Percentiles rank a stretch among this genome's conserved stretches.
Conservation (phyloP, 1,284 basidiomycete species). For the Tranzscheliella williamsii region DNA sequence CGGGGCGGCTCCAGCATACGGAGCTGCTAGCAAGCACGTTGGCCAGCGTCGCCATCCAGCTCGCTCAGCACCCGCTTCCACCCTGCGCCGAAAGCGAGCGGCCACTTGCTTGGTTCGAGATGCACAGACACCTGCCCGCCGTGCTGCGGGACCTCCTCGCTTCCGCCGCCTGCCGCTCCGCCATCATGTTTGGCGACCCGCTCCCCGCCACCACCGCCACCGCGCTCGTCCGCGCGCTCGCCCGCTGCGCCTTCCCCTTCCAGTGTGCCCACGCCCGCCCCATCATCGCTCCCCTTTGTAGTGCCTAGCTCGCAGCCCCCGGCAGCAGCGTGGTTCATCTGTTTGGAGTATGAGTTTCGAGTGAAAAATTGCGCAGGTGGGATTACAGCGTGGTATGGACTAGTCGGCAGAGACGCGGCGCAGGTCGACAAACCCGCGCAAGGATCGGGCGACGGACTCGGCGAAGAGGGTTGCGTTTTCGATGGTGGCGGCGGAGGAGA, state of each 20-base stretch:
- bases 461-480: slow-evolving; percentile 24
- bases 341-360: too few relatives aligned
- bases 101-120: slow-evolving; percentile 4
- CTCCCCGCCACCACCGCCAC: slow-evolving; percentile 72
- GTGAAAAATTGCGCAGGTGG: too few relatives aligned
- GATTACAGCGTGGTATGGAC: too few relatives aligned
- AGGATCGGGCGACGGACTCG: slow-evolving; percentile 10
- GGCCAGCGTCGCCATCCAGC: too few relatives aligned
- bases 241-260: slow-evolving; percentile 79
- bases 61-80: background rate
- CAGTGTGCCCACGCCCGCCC: slow-evolving; percentile 83
- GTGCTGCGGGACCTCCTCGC: slow-evolving; percentile 14
- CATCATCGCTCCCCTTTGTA: slow-evolving; percentile 21
- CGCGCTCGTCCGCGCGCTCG: slow-evolving; percentile 71
- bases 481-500: slow-evolving; percentile 21
- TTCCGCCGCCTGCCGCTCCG: slow-evolving; percentile 24
- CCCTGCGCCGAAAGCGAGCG: background rate
- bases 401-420: slow-evolving; percentile 8
- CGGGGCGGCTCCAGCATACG: slow-evolving; percentile 9
- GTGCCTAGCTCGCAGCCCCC: too few relatives aligned
- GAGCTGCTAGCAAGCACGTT: slow-evolving; percentile 2
- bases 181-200: slow-evolving; percentile 80
- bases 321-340: too few relatives aligned
- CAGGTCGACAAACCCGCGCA: slow-evolving; percentile 28
- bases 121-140: slow-evolving; percentile 2